Evolutionary conservation across 2,329 filamentous ascomycete genomes (phyloP), one percentile per base, ranked within the genome.

Genomic region (Trichoderma polysporum): DNA sequence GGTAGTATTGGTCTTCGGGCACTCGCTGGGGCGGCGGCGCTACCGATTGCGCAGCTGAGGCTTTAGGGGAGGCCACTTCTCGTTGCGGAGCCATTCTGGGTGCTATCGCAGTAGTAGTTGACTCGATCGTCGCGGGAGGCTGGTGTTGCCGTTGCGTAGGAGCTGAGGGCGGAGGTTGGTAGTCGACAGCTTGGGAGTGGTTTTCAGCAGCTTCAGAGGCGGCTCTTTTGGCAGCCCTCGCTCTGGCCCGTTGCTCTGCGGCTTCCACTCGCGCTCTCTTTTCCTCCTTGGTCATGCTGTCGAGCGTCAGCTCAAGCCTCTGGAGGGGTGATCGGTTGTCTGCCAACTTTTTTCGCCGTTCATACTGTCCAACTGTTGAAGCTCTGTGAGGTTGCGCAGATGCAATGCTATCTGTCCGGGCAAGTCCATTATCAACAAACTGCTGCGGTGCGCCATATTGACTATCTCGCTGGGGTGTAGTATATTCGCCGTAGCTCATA

Each of bases 281-380:
- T 79, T 97, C 94, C 79, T 97, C 94, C 78, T 97, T 98, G 77
- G 91, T 97, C 78, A 97, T 94, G 79, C 91, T 93, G 78, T 91
- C 91, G 74, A 98, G 85, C 73, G 92, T 95, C 74, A 92, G 88
- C 82, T 99, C 94, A 71, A 99, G 86, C 81, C 90, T 95, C 79
- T 99, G 94, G 61, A 99, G 85, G 61, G 96, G 95, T 70, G 94
- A 98, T 73, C 91, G 88, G 76, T 96, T 91, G 66, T 90, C 85
- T 74, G 94, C 91, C 79, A 91, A 88, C 81, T 84, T 82, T 82
- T 82, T 86, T 66, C 82, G 80, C 70, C 83, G 80, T 71, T 81
- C 79, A 61, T 77, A 75, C 60, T 77, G 79, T 69, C 75, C 78
- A 59, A 71, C 77, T 49, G 75, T 67, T 5, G 82, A 80, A 22